These are phyloP conservation scores for Paecilomyces sp. DNA, from an alignment of 2,329 filamentous ascomycete species.

Conservation along the genomic window DNA sequence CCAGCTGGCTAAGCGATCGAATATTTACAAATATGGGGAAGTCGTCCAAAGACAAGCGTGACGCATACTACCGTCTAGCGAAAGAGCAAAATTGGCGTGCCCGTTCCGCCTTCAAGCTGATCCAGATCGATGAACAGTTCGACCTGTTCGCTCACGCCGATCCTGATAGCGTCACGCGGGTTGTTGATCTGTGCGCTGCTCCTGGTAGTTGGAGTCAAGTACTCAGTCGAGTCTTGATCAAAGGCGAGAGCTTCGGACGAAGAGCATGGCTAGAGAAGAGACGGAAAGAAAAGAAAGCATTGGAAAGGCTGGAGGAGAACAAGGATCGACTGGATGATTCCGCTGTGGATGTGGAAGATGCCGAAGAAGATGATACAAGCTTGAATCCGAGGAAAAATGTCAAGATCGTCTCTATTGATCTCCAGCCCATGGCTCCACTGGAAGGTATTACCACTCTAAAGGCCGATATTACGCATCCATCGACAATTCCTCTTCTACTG, in stretches of 20 bases:
- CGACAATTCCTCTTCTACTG: slow-evolving; percentile 83
- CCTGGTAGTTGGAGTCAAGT: slow-evolving; percentile 98
- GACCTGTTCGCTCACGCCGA: slow-evolving; percentile 67
- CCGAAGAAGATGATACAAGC: slow-evolving; percentile 16
- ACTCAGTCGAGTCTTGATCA: slow-evolving; percentile 84
- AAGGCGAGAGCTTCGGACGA: slow-evolving; percentile 83
- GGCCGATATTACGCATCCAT: slow-evolving; percentile 95
- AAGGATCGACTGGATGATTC: slow-evolving; percentile 8
- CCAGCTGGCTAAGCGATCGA: background rate
- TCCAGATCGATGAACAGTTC: slow-evolving; percentile 95
- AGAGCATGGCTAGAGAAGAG: slow-evolving; percentile 82
- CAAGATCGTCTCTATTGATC: slow-evolving; percentile 90
- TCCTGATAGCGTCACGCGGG: slow-evolving; percentile 69
- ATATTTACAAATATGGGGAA: slow-evolving; percentile 64
- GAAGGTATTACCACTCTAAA: slow-evolving; percentile 87
- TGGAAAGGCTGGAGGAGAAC: slow-evolving; percentile 13
- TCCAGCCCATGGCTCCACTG: slow-evolving; percentile 91
- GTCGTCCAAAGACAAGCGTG: slow-evolving; percentile 96
- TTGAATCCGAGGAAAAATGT: slow-evolving; percentile 59
- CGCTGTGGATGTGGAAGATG: slow-evolving; percentile 22
- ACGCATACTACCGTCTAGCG: slow-evolving; percentile 93
- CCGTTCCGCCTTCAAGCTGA: slow-evolving; percentile 89
- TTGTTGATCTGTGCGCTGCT: slow-evolving; percentile 92
- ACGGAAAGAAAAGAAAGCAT: slow-evolving; percentile 44
- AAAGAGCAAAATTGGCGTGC: slow-evolving; percentile 99